A percentile compares a stretch with the other conserved stretches of the same genome.
Conservation (phyloP, 495 filamentous ascomycete genomes). For the Cairneyella variabilis region DNA sequence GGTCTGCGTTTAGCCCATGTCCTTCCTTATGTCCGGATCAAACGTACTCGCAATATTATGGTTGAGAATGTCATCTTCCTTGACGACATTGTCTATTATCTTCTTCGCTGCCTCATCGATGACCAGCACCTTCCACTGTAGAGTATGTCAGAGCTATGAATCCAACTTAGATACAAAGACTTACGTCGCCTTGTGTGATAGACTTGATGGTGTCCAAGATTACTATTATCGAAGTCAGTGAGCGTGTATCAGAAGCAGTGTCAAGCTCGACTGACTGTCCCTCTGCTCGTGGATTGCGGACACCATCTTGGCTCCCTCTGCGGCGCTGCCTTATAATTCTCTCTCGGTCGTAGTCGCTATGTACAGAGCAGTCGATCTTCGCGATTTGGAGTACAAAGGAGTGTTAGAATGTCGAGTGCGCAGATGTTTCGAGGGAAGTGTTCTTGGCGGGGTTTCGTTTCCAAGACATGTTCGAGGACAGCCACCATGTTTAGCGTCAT, state of each 20-base stretch:
- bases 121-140: slow-evolving; percentile 93
- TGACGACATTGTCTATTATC: slow-evolving; percentile 81
- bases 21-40: background rate
- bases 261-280: slow-evolving; percentile 32
- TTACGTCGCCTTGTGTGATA: slow-evolving; percentile 52
- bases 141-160: slow-evolving; percentile 11
- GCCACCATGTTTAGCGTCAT: background rate
- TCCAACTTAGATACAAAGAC: slow-evolving; percentile 15
- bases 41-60: slow-evolving; percentile 86
- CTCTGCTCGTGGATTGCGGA: slow-evolving; percentile 40
- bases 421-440: background rate
- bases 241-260: background rate
- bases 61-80: slow-evolving; percentile 93
- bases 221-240: slow-evolving; percentile 31
- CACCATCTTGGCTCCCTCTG: slow-evolving; percentile 17
- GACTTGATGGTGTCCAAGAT: slow-evolving; percentile 51
- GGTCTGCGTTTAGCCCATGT: slow-evolving; percentile 28
- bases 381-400: slow-evolving; percentile 7
- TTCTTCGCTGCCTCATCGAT: slow-evolving; percentile 75
- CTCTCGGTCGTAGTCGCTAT: background rate
- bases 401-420: background rate
- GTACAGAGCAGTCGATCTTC: slow-evolving; percentile 27
- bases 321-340: background rate
- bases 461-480: background rate
- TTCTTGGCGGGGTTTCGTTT: slow-evolving; percentile 2